Evolutionary conservation across 1,284 basidiomycete genomes (phyloP).

Genomic region (Afroboletus lepidellus): DNA sequence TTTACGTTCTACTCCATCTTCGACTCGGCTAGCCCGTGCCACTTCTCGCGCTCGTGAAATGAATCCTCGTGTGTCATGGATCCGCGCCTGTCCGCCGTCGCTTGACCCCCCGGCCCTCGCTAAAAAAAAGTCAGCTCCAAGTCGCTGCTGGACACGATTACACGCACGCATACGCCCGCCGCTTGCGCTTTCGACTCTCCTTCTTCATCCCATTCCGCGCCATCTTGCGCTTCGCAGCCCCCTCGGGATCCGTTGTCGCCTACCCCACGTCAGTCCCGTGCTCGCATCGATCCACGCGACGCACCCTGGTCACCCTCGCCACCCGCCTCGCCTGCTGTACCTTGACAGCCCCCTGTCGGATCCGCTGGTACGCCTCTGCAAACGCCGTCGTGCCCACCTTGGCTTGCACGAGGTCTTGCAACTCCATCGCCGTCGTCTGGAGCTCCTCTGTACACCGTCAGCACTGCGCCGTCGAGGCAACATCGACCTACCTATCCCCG

Average conservation of each 20-base stretch:
- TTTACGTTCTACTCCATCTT: too few relatives aligned
- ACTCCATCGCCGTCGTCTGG: slow-evolving; percentile 78
- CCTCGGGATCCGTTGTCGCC: slow-evolving; percentile 71
- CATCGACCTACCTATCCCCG: slow-evolving; percentile 67
- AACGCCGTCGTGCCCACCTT: slow-evolving; percentile 87
- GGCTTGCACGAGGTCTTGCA: slow-evolving; percentile 84
- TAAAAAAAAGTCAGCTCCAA: slow-evolving; percentile 14
- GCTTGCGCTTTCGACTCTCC: slow-evolving; percentile 81
- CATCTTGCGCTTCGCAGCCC: slow-evolving; percentile 72
- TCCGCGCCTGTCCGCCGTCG: too few relatives aligned
- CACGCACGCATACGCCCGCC: slow-evolving; percentile 56
- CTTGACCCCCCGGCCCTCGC: slow-evolving; percentile 43
- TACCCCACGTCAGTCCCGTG: slow-evolving; percentile 20
- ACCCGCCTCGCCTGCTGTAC: slow-evolving; percentile 76
- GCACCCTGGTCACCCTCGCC: slow-evolving; percentile 59
- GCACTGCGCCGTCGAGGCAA: background rate
- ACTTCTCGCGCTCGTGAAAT: too few relatives aligned
- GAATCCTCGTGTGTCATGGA: too few relatives aligned
- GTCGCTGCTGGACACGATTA: background rate
- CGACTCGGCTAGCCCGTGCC: too few relatives aligned
- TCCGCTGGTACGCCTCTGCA: slow-evolving; percentile 73
- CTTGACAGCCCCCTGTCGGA: slow-evolving; percentile 69
- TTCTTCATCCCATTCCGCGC: slow-evolving; percentile 71
- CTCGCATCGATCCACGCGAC: background rate
- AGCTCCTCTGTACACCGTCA: slow-evolving; percentile 63